phyloP scores from a whole-genome alignment of 2,329 filamentous ascomycete genomes.

The Phyllosticta paracitricarpa region DNA sequence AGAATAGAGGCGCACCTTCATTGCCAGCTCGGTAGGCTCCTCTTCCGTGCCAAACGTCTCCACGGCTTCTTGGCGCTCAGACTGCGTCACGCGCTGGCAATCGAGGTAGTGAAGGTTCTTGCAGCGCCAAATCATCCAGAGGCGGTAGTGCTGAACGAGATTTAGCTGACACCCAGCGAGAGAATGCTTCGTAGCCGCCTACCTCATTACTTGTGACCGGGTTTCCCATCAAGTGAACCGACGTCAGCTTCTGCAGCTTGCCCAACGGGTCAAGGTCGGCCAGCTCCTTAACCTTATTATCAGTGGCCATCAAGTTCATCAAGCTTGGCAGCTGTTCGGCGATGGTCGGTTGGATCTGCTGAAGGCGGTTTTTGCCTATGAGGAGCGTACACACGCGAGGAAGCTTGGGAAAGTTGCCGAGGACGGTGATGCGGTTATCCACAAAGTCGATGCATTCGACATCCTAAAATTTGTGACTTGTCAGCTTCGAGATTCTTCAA shows the following conservation, averaged over 20 bases:
- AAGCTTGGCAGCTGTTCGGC: constrained; percentile 71
- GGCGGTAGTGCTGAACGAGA: constrained; percentile 66
- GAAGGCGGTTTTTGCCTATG: constrained; percentile 79
- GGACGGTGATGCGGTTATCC: constrained; percentile 87
- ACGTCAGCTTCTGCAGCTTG: constrained; percentile 59
- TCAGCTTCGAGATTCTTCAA: not conserved
- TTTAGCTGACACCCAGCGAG: not conserved
- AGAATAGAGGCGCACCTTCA: constrained; percentile 41
- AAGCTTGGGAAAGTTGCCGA: constrained; percentile 87
- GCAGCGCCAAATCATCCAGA: constrained; percentile 82
- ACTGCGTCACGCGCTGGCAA: constrained; percentile 81
- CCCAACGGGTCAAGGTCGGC: constrained; percentile 77
- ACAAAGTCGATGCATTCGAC: constrained; percentile 97
- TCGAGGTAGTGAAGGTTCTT: constrained; percentile 83
- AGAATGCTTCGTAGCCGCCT: constrained; percentile 6
- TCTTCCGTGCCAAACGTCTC: constrained; percentile 75
- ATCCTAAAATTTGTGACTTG: constrained; percentile 44
- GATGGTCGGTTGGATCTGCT: constrained; percentile 67
- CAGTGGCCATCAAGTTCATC: constrained; percentile 68
- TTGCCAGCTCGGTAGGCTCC: constrained; percentile 70
- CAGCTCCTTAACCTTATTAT: constrained; percentile 74
- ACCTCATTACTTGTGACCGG: constrained; percentile 90
- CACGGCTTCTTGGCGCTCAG: constrained; percentile 63
- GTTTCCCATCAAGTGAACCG: constrained; percentile 76
- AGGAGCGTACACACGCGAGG: constrained; percentile 81